Evolutionary conservation across 2,329 filamentous ascomycete species (phyloP).

Genomic region (Lizonia empirigonia): DNA sequence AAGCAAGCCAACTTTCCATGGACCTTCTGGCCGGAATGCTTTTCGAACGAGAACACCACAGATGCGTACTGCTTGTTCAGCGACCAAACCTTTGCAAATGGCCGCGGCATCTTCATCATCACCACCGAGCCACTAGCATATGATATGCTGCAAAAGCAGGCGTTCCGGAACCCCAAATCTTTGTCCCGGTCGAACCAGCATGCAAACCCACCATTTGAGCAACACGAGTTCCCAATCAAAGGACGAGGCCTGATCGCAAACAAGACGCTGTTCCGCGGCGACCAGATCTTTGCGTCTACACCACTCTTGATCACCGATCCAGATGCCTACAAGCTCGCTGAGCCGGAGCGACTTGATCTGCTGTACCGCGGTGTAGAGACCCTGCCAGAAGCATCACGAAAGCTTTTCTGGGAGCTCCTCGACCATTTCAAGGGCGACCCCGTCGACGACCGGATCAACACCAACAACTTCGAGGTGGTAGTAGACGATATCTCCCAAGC

Average conservation of each 20-base stretch:
- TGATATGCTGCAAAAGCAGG: slow-evolving; percentile 35
- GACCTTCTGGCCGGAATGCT: slow-evolving; percentile 44
- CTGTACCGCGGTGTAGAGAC: slow-evolving; percentile 35
- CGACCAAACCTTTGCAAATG: slow-evolving; percentile 37
- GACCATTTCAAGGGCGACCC: slow-evolving; percentile 40
- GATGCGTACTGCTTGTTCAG: slow-evolving; percentile 42
- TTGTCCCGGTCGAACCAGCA: slow-evolving; percentile 32
- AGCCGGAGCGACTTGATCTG: slow-evolving; percentile 34
- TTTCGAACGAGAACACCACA: slow-evolving; percentile 29
- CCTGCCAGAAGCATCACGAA: slow-evolving; percentile 27
- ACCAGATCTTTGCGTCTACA: slow-evolving; percentile 43
- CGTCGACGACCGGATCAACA: slow-evolving; percentile 44
- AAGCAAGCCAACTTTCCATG: slow-evolving; percentile 35
- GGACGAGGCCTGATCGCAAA: slow-evolving; percentile 44
- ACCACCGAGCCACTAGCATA: slow-evolving; percentile 35
- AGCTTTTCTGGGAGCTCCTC: slow-evolving; percentile 38
- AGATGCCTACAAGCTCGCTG: slow-evolving; percentile 30
- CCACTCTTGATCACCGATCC: slow-evolving; percentile 40
- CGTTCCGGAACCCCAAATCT: slow-evolving; percentile 30
- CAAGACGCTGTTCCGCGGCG: slow-evolving; percentile 42
- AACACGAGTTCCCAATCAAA: slow-evolving; percentile 41
- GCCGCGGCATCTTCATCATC: slow-evolving; percentile 42
- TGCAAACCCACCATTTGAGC: slow-evolving; percentile 35
- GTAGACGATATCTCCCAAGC: slow-evolving; percentile 33
- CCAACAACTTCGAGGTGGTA: slow-evolving; percentile 43